Base-by-base conservation (phyloP, 2,329 filamentous ascomycete genomes). In the Colletotrichum higginsianum region DNA sequence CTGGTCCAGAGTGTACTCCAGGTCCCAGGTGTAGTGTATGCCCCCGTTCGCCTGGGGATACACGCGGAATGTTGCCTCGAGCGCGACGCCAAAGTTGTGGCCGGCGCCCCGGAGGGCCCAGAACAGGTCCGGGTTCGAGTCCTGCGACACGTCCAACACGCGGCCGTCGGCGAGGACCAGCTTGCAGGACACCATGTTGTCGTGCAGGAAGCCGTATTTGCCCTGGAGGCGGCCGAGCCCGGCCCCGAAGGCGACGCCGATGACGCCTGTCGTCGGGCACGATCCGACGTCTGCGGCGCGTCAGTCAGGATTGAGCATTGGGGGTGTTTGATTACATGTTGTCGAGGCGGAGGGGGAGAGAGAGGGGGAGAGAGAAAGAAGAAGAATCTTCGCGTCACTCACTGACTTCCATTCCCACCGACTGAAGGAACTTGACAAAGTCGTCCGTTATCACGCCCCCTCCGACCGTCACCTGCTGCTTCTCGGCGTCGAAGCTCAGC, bases 101-200 rank as follows among this genome's bases (percentile, higher is more conserved):
- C 85, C 86, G 1, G 86, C 86, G 21, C 86, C 86, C 76, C 80
- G 84, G 0, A 88, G 75, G 16, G 83, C 86, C 85, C 85, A 87
- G 75, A 86, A 80, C 0, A 88, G 75, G 70, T 87, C 84, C 2
- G 72, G 18, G 47, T 81, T 74, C 44, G 76, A 75, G 4, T 65
- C 67, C 2, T 65, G 26, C 15, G 75, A 78, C 9, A 79, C 78
- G 18, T 70, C 75, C 18, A 75, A 62, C 1, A 75, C 73, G 8
- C 64, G 68, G 1, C 78, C 78, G 46, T 76, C 75, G 21, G 79
- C 72, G 3, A 75, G 73, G 4, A 82, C 77, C 4, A 81, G 65
- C 18, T 77, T 75, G 16, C 78, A 71, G 3, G 79, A 81, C 12
- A 81, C 47, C 38, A 84, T 75, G 44, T 80, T 79, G 66, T 83